Evolutionary conservation across 306 rosid species (phyloP), one percentile per base, ranked within the genome.

Genomic region (Prunus salicina): DNA sequence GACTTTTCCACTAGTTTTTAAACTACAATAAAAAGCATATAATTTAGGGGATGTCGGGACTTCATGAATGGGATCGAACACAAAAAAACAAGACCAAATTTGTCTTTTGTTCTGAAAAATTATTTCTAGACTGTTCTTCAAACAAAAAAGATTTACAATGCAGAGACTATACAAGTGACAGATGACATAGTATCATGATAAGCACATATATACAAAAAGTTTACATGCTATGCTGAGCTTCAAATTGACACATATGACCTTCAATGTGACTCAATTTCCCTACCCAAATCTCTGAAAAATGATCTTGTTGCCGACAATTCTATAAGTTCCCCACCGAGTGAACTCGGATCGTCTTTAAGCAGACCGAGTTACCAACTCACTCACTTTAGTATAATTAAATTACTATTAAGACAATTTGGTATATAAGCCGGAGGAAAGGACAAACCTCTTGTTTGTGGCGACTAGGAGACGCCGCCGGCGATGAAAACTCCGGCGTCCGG

Each of bases 401-500:
- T 13, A 45, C 20, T 65, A 66, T 47, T 72, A 27, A 32, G 10
- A 60, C 12, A 43, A 51, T 34, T 12, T 12, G 8, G 27, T 75
- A 64, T 46, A 53, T 15, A 3, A 60, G 25, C 64, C 22, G 5
- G 12, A 43, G 22, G 8, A 13, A 9, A 53, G 7, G n/a, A 80
- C 89, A 74, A 80, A 95, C 98, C 98, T 89, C 79, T 41, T 72
- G 81, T 71, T 45, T 76, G 71, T 13, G 84, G 85, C 78, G 90
- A 67, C 27, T 52, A 22, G 98, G 91, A 11, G 96, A 89, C 2
- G 75, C 12, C 28, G 69, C 75, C 83, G 97, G 92, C 9, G 97
- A 89, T 0, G 86, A 1, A 49, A 90, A 88, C 19, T 90, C 96
- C 51, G 96, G 98, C 32, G 92, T 88, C 25, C 81, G 86, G 82